Evolutionary conservation across 192 early-diverging fungal genomes (phyloP), one percentile per base, ranked within the genome.

Genomic region (Haplosporangium gracile): DNA sequence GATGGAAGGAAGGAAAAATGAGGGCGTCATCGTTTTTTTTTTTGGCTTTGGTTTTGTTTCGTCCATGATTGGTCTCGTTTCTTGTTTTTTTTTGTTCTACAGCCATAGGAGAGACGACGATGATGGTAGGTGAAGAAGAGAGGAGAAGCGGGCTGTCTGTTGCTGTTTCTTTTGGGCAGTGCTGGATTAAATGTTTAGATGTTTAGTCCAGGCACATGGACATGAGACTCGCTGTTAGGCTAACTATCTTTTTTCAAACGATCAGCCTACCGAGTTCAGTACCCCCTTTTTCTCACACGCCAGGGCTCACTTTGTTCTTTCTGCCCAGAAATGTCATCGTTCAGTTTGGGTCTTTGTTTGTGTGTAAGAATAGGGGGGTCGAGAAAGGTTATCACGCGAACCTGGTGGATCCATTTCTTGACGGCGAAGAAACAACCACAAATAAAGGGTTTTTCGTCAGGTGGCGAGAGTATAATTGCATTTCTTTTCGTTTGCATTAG

Each of bases 271-370:
- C 60, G 29, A 57, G 5, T 16, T 4, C 7, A 10, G 60, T 11
- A 65, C 60, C 29, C 60, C 60, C 49, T 18, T 65, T 65, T 65
- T 65, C n/a, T 63, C 57, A 26, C 57, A 57, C 55, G n/a, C 24
- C 53, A 55, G 53, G 53, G 53, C 24, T 55, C 3, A 36, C 24
- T 57, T 7, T 4, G 5, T 57, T 10, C 5, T 57, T 57, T 57
- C n/a, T 6, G 53, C 53, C 53, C 24, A n/a, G 53, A 26, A 24
- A 55, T 60, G 20, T 60, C 26, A 8, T 60, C 55, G 24, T 26
- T 9, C 24, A 8, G 29, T 20, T 18, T 51, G 55, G 47, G 5
- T 49, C 0, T 65, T 26, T 65, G n/a, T 65, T 9, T 32, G 60
- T 65, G 32, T 32, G 60, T 65, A 65, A 65, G 10, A 65, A 65